Conservation (phyloP, 208 protist genomes). For the Leishmania guyanensis region DNA sequence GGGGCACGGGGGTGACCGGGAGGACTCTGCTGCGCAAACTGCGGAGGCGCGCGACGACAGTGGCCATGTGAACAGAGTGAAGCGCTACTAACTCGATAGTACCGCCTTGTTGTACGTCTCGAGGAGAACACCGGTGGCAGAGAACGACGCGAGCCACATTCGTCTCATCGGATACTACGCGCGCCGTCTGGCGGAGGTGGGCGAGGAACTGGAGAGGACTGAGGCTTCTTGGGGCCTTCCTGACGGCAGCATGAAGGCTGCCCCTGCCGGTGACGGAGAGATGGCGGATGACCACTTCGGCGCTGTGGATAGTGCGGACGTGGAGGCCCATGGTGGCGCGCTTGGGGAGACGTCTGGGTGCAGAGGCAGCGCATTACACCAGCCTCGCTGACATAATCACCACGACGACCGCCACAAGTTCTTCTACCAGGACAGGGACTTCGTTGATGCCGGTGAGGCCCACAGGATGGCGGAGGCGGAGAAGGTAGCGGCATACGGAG, state of each 20-base stretch:
- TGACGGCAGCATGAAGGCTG: neutral
- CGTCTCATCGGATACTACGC: neutral
- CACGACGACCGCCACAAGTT: too few species aligned
- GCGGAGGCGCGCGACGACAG: too few species aligned
- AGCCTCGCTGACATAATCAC: too few species aligned
- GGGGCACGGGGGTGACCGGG: too few species aligned
- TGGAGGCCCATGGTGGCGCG: too few species aligned
- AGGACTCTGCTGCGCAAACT: neutral
- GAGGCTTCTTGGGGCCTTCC: neutral
- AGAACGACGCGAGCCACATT: neutral
- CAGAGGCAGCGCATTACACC: too few species aligned
- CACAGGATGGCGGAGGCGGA: neutral
- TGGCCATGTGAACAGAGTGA: neutral
- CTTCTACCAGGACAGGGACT: too few species aligned
- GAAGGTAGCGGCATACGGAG: neutral
- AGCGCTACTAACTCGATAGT: neutral
- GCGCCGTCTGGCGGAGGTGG: neutral
- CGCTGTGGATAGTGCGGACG: too few species aligned
- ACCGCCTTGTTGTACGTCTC: neutral
- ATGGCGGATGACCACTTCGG: neutral
- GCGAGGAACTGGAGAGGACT: neutral
- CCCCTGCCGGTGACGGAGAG: neutral
- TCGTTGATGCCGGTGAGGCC: neutral
- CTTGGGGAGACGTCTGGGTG: too few species aligned
- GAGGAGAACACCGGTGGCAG: too few species aligned